Evolutionary conservation across 805 yeast species (phyloP), one percentile per base, ranked within the genome.

Genomic region (Nakazawaea holstii): DNA sequence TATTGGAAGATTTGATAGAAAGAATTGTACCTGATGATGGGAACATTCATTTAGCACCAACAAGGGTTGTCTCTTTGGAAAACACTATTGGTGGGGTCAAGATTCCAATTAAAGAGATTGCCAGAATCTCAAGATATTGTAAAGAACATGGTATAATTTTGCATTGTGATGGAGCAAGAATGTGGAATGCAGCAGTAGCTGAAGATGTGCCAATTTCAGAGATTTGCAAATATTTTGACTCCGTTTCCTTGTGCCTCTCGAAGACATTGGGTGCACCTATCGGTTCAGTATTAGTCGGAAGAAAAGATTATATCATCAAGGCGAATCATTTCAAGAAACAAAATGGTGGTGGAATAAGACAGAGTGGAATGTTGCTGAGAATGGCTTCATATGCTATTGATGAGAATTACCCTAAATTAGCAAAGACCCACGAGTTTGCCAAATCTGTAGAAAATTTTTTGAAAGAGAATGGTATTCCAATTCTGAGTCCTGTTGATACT

Each of bases 151-250:
- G 70, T 46, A 65, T 87, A 46, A 74, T 70, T 47, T 64, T 90
- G 54, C 97, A 92, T 59, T 78, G 90, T 57, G 98, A 91, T 62
- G 98, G 97, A 52, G 98, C 97, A n/a, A 77, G 98, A 57, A 67
- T 91, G 43, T 90, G 95, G 91, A 87, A 87, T 62, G 97, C 97
- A n/a, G 71, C 81, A 36, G 85, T 76, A 9, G 91, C 76, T 27
- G 79, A 88, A 8, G 89, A 85, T 27, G 70, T 86, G 33, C 67
- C 88, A 14, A 66, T 90, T 51, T 66, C 64, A 15, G 87, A 87
- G 57, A 88, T 82, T 63, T 86, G 95, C 55, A 71, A 75, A 52
- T 69, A 80, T 52, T 90, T 90, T 61, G 97, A 90, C 65, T 81
- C 94, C 13, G 86, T 91, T 42, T 87, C 96, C n/a, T 74, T 91